Evolutionary conservation across 2,329 filamentous ascomycete genomes (phyloP).

Genomic region (Aspergillus oerlinghausenensis): DNA sequence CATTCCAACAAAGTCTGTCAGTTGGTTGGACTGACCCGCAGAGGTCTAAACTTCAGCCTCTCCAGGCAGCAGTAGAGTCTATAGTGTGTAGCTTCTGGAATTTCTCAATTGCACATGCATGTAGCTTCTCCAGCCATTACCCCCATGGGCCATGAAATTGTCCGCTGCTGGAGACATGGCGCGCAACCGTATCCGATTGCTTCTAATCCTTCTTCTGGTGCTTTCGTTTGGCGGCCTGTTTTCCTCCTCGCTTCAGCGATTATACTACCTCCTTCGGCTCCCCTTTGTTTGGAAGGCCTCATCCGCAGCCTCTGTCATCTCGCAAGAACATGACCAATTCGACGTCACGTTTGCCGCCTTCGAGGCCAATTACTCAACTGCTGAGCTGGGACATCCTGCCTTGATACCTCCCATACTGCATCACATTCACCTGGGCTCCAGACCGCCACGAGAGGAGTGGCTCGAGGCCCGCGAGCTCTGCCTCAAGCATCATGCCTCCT

Average conservation of each 20-base stretch:
- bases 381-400: not conserved
- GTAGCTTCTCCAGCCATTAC: too few species aligned
- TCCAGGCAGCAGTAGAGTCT: too few species aligned
- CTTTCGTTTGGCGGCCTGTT: not conserved
- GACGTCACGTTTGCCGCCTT: not conserved
- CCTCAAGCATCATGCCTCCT: slow-evolving; percentile 11
- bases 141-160: not conserved
- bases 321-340: not conserved
- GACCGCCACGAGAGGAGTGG: slow-evolving; percentile 14
- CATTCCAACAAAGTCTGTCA: too few species aligned
- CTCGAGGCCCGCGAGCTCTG: slow-evolving; percentile 11
- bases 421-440: slow-evolving; percentile 11
- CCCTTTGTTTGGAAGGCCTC: not conserved
- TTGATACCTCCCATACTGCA: not conserved
- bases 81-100: too few species aligned
- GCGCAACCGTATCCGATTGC: not conserved
- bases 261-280: not conserved
- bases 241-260: not conserved
- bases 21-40: too few species aligned
- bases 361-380: not conserved
- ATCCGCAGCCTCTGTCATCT: not conserved
- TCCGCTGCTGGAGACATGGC: not conserved
- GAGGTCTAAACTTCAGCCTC: too few species aligned
- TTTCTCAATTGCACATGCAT: too few species aligned
- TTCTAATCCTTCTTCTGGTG: not conserved